Base-by-base conservation (phyloP, 2,329 filamentous ascomycete species). In the Helicocarpus griseus region DNA sequence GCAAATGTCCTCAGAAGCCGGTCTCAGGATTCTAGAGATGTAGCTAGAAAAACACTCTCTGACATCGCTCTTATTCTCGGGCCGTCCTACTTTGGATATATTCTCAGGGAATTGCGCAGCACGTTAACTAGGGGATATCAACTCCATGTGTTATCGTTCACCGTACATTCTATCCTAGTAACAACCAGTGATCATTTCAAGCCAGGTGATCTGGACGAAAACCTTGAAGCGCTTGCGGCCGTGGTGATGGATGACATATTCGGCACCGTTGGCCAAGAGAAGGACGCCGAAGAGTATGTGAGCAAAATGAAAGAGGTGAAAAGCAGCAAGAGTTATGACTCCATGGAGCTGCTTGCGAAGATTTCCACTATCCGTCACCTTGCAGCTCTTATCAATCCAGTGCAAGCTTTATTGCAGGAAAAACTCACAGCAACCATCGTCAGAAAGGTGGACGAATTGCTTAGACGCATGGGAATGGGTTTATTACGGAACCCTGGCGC, bases 161-260 rank as follows among this genome's bases (percentile, higher is more conserved):
- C 93, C 0, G 81, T 98, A 65, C 93, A 98, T 69, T 88, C 89
- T 0, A 87, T 98, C 48, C 74, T 98, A 19, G 81, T 96, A 9
- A 78, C 82, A 4, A 81, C 85, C 7, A 81, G 85, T 9, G 84
- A 88, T 8, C 76, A 81, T 2, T 86, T 89, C 61, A 75, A 81
- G 38, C 83, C 89, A 17, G 93, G 94, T 22, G 89, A 91, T 59
- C 73, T 98, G 28, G 89, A 98, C 63, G 90, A 96, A 64, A 95
- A 90, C 62, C 74, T 96, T 7, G 73, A 79, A 2, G 78, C 85
- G 9, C 82, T 97, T 40, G 83, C 94, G 43, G 78, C 81, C 1
- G 81, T 98, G 40, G 85, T 97, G 57, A 93, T 98, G 87, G 93
- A 98, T 62, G 94, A 98, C 64, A 93, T 94, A 11, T 98, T 98